Evolutionary conservation across 305 asterid species (phyloP).

Genomic region (Rubia balearica): DNA sequence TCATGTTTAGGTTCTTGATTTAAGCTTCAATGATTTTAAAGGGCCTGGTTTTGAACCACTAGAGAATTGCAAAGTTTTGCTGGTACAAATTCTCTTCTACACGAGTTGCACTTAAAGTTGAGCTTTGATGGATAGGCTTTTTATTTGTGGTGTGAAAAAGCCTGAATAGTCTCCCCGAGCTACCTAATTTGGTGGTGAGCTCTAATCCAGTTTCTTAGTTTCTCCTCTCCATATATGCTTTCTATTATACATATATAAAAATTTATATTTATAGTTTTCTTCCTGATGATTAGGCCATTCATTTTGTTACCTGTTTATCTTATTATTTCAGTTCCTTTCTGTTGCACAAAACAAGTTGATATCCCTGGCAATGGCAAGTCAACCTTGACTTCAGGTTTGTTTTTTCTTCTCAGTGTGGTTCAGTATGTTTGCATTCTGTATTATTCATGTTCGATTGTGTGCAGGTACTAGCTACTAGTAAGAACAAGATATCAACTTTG

Average conservation of each 20-base stretch:
- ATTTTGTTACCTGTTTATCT: conserved; percentile 10
- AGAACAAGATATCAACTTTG: conserved; percentile 89
- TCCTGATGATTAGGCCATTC: not conserved
- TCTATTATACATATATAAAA: too few relatives aligned
- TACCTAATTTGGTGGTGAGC: conserved; percentile 94
- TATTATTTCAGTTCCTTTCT: conserved; percentile 72
- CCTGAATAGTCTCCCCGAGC: conserved; percentile 92
- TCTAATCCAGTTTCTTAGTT: conserved; percentile 9
- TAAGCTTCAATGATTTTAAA: conserved; percentile 97
- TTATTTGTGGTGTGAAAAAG: conserved; percentile 4
- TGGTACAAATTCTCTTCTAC: conserved; percentile 44
- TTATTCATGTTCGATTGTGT: conserved; percentile 13
- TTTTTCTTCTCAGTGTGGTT: conserved; percentile 18
- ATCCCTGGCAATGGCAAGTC: conserved; percentile 96
- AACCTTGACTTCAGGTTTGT: conserved; percentile 94
- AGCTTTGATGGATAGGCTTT: not conserved
- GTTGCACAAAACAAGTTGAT: conserved; percentile 97
- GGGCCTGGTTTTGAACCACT: conserved; percentile 99
- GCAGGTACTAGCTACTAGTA: conserved; percentile 98
- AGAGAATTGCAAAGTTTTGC: conserved; percentile 83
- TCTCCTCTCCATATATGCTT: not conserved
- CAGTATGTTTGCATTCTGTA: conserved; percentile 16
- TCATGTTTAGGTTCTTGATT: conserved; percentile 81
- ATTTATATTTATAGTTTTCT: not conserved
- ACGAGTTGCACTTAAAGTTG: conserved; percentile 9